Evolutionary conservation across 2,329 filamentous ascomycete genomes (phyloP), one percentile per base, ranked within the genome.

Genomic region (Penicillium hesseltinei): DNA sequence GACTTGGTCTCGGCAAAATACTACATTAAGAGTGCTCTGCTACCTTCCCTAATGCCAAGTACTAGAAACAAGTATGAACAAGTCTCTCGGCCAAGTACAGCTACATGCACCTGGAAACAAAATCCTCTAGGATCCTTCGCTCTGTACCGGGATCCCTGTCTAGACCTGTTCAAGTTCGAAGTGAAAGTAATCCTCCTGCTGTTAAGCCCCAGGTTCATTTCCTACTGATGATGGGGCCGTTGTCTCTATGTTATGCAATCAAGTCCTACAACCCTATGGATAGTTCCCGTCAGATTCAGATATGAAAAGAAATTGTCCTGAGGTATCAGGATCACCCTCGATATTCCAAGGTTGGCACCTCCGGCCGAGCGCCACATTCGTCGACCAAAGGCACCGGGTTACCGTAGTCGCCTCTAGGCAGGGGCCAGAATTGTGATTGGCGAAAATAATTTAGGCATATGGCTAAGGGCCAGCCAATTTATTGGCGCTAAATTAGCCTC

Each of bases 311-410:
- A n/a, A 13, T 25, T 36, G 4, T 25, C 21, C 2, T 3, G 15
- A 7, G 13, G 11, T 10, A 51, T 35, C 17, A 13, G 17, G 33
- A 42, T 36, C 38, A 27, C 43, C 36, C 43, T 54, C 36, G 46
- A 47, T 35, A 38, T 46, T n/a, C n/a, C n/a, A n/a, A n/a, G n/a
- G n/a, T n/a, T 46, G n/a, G 33, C 27, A 19, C 31, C 25, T 33
- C 29, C 5, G 17, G 31, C 31, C 9, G 9, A 35, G 48, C 55
- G 54, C 58, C 55, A 54, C 58, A 21, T 21, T 50, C n/a, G 21
- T 40, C n/a, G 13, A 44, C 43, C 10, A 36, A 46, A 23, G 5
- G 21, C 4, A 29, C 11, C 25, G 25, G 13, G 36, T 29, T 46
- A n/a, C 2, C 21, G 36, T 42, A 21, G 17, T 21, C 31, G 10